Evolutionary conservation across 495 filamentous ascomycete species (phyloP), one percentile per base, ranked within the genome.

Genomic region (Choiromyces venosus): DNA sequence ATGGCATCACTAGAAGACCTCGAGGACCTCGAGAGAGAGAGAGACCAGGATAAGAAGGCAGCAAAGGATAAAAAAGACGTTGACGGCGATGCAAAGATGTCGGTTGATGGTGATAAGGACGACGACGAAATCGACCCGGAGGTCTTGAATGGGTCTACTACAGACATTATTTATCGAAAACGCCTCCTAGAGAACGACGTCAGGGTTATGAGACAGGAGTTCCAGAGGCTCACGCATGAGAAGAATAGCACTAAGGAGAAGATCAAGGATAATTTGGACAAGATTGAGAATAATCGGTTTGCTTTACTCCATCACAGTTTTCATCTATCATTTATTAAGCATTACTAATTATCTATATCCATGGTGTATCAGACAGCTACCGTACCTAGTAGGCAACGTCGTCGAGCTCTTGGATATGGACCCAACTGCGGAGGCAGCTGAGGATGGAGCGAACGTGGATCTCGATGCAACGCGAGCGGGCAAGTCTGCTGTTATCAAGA

Each of bases 401-500:
- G 96, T 99, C 65, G 95, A 99, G 82, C 88, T 99, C 46, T 85
- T 99, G 74, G 95, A 99, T 80, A 91, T 99, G 61, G 95, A 98
- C 81, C 95, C 97, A 73, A 94, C 93, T 52, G 94, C 92, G 68
- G 95, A 98, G 83, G 94, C 93, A 8, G 92, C 91, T 52, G 96
- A 98, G 84, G 95, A 99, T 83, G 95, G 95, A 42, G 95, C 95
- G 76, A 98, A 99, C 81, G 97, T 98, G 83, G 95, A 99, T 82
- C 87, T 99, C 40, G 95, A 99, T 84, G 95, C 96, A 74, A 97
- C 94, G 40, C 89, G 95, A 65, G 92, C 97, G 18, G 95, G 95
- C 83, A 98, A 98, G 83, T 97, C 94, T 9, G 95, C 96, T 56
- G 96, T 99, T 81, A 98, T 99, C 88, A 99, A 99, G 84, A 99